phyloP scores from a whole-genome alignment of 306 rosid species.

The Castanea sativa region DNA sequence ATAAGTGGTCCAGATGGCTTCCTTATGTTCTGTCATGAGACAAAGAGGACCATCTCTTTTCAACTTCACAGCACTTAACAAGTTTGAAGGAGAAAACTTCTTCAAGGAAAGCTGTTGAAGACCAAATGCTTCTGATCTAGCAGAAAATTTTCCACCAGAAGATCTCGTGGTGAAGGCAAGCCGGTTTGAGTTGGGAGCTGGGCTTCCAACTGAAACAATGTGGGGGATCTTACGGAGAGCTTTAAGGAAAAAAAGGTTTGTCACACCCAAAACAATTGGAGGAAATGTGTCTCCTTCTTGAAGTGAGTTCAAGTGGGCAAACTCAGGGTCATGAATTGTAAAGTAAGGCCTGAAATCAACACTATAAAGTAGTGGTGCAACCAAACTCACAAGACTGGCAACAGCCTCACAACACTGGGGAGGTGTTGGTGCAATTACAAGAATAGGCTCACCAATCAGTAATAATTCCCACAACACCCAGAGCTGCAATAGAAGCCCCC shows the following conservation, averaged over 20 bases:
- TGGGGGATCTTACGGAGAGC: constrained; percentile 73
- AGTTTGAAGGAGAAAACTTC: constrained; percentile 72
- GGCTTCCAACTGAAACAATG: constrained; percentile 87
- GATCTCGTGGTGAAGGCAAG: constrained; percentile 43
- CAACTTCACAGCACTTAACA: constrained; percentile 79
- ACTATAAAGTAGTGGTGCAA: constrained; percentile 86
- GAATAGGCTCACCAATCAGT: constrained; percentile 88
- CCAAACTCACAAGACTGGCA: constrained; percentile 89
- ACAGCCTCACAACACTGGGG: constrained; percentile 98
- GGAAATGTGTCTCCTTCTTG: constrained; percentile 74
- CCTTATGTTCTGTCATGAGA: constrained; percentile 96
- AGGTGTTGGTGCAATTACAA: constrained; percentile 87
- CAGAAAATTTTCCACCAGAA: constrained; percentile 56
- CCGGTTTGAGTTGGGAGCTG: constrained; percentile 61
- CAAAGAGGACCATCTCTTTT: constrained; percentile 93
- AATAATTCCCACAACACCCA: constrained; percentile 95
- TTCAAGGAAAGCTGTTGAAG: constrained; percentile 75
- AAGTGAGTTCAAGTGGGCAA: constrained; percentile 69
- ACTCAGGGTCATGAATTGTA: constrained; percentile 85
- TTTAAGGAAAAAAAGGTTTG: constrained; percentile 92
- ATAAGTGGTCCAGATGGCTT: constrained; percentile 89
- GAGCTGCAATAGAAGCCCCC: constrained; percentile 83
- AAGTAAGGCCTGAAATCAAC: constrained; percentile 93
- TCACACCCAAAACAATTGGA: constrained; percentile 81
- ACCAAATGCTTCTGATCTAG: constrained; percentile 58